Conservation (phyloP, 1,284 basidiomycete species). For the Microbotryomycetes sp. region DNA sequence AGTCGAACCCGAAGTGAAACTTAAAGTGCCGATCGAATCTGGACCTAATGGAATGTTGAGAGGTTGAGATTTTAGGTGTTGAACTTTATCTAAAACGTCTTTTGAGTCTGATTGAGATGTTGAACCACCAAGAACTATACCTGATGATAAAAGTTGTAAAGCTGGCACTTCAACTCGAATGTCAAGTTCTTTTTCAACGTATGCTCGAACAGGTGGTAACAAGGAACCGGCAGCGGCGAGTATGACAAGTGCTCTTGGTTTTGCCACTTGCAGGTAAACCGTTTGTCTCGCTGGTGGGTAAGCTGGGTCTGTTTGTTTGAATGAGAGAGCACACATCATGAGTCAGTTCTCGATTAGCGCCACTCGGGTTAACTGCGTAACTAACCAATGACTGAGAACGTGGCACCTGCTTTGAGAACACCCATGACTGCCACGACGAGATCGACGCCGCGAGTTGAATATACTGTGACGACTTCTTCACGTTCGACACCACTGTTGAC, state of each 20-base stretch:
- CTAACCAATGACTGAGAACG: constrained; percentile 93
- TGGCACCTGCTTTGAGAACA: constrained; percentile 91
- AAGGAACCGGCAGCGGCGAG: constrained; percentile 85
- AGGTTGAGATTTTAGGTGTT: constrained; percentile 51
- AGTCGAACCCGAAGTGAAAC: constrained; percentile 95
- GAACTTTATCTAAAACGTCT: constrained; percentile 50
- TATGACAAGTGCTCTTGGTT: constrained; percentile 86
- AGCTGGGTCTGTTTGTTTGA: constrained; percentile 69
- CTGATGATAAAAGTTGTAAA: constrained; percentile 62
- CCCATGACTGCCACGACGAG: constrained; percentile 96
- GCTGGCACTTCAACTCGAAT: constrained; percentile 93
- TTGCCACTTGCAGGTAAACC: constrained; percentile 91
- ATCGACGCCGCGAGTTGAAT: constrained; percentile 92
- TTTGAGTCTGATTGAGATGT: constrained; percentile 23
- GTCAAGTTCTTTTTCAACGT: constrained; percentile 69
- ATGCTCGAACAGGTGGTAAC: constrained; percentile 74
- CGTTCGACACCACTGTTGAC: constrained; percentile 76
- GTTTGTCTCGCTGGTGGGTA: constrained; percentile 92
- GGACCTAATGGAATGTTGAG: constrained; percentile 83
- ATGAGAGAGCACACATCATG: constrained; percentile 1
- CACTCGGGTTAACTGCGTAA: constrained; percentile 15
- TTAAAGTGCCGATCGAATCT: constrained; percentile 89
- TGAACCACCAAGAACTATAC: constrained; percentile 55
- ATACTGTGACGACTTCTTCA: constrained; percentile 99
- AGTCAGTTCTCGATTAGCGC: background rate